Conservation (phyloP, 345 rosid genomes). For the Melaleuca alternifolia region DNA sequence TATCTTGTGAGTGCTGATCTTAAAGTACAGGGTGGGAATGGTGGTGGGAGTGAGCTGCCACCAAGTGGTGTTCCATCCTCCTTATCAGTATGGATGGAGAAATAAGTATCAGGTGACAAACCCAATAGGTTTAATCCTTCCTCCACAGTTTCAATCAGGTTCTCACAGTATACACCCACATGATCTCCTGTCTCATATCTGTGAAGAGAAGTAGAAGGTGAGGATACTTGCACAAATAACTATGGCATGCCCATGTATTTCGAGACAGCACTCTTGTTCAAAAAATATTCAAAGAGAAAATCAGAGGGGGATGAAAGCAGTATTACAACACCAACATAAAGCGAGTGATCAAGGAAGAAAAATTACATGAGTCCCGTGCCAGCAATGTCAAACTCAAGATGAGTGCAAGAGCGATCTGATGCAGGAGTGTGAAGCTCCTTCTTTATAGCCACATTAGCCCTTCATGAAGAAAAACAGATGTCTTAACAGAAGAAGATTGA, state of each 20-base stretch:
- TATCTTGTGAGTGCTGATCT: slow-evolving; percentile 53
- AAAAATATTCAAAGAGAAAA: neutral
- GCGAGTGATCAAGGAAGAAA: neutral
- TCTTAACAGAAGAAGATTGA: neutral
- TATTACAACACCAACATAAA: neutral
- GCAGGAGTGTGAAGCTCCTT: slow-evolving; percentile 83
- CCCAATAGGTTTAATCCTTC: slow-evolving; percentile 65
- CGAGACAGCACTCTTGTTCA: neutral
- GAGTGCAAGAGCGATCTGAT: slow-evolving; percentile 92
- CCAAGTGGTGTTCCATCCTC: slow-evolving; percentile 63
- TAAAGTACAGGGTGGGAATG: slow-evolving; percentile 81
- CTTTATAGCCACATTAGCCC: slow-evolving; percentile 66
- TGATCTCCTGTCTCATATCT: slow-evolving; percentile 78
- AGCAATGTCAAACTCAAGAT: slow-evolving; percentile 80
- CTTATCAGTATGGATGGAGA: slow-evolving; percentile 65
- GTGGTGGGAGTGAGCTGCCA: slow-evolving; percentile 66
- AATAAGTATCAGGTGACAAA: slow-evolving; percentile 50
- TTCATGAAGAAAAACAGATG: slow-evolving; percentile 13
- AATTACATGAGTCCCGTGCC: slow-evolving; percentile 70
- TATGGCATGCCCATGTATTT: neutral
- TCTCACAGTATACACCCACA: slow-evolving; percentile 72
- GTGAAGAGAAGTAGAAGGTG: slow-evolving; percentile 2
- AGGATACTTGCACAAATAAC: neutral
- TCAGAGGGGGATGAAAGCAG: neutral
- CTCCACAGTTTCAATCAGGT: slow-evolving; percentile 60